Percentiles rank a stretch among this genome's conserved stretches.
Conservation (phyloP, 1,284 basidiomycete genomes). For the Sphagnurus paluster region DNA sequence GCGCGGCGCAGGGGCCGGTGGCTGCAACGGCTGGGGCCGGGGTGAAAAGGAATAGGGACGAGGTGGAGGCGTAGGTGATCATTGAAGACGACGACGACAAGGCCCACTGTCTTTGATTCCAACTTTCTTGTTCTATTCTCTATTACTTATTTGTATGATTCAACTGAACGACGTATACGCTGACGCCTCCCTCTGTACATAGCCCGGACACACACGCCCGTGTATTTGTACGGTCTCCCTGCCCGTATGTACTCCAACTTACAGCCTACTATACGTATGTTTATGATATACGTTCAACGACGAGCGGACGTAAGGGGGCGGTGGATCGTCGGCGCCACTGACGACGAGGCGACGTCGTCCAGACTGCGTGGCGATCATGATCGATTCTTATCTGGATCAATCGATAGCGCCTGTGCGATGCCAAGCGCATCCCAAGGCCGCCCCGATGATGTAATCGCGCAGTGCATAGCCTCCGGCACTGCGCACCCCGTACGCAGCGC, state of each 20-base stretch:
- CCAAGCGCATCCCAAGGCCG: too few species aligned
- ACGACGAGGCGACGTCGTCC: too few species aligned
- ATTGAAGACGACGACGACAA: constrained; percentile 2
- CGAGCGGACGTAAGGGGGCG: too few species aligned
- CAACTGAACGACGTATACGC: neutral
- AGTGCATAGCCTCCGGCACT: too few species aligned
- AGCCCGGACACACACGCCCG: neutral
- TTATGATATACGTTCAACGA: too few species aligned
- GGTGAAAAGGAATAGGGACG: constrained; percentile 24
- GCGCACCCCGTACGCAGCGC: too few species aligned
- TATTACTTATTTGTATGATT: constrained; percentile 10
- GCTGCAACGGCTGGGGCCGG: constrained; percentile 11
- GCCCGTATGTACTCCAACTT: neutral
- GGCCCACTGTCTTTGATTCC: neutral
- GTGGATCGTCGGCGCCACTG: too few species aligned
- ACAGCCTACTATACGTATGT: too few species aligned
- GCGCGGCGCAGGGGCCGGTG: constrained; percentile 47
- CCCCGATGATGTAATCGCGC: too few species aligned
- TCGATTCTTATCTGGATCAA: neutral
- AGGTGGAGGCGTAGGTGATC: constrained; percentile 8
- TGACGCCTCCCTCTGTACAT: neutral
- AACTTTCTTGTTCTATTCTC: neutral
- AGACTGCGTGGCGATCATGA: constrained; percentile 1
- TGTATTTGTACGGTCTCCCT: constrained; percentile 6
- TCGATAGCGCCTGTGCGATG: neutral